phyloP scores from a whole-genome alignment of 768 basidiomycete species.

The Boletus tomentosulus region DNA sequence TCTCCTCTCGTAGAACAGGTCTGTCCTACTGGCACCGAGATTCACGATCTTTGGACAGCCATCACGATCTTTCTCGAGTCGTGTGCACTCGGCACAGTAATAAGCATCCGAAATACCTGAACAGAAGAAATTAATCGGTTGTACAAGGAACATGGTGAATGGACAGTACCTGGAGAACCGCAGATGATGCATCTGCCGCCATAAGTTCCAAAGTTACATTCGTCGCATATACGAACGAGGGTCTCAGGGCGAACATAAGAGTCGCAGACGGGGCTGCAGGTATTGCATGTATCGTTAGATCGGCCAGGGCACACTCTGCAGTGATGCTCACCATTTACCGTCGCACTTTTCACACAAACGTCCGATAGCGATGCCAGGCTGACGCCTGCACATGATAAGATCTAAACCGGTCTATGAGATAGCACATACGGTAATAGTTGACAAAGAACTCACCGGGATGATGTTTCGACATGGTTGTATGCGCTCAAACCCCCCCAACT shows the following conservation, averaged over 20 bases:
- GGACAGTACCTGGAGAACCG: constrained; percentile 77
- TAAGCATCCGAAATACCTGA: constrained; percentile 97
- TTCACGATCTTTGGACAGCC: constrained; percentile 99
- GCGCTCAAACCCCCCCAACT: neutral
- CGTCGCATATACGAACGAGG: constrained; percentile 96
- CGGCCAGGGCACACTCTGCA: neutral
- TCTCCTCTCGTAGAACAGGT: constrained; percentile 94
- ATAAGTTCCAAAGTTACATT: constrained; percentile 99
- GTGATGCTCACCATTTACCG: constrained; percentile 84
- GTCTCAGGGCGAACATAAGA: constrained; percentile 99
- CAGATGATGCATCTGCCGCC: constrained; percentile 98
- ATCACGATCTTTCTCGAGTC: constrained; percentile 95
- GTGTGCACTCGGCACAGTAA: constrained; percentile 97
- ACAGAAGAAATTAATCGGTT: neutral
- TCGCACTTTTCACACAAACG: constrained; percentile 99
- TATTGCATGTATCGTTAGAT: neutral
- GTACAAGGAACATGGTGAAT: neutral
- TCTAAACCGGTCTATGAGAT: constrained; percentile 44
- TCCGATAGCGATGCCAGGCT: constrained; percentile 97
- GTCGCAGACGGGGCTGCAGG: constrained; percentile 88
- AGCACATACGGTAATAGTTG: neutral
- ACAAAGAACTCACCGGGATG: constrained; percentile 59
- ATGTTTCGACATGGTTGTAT: constrained; percentile 74
- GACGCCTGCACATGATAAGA: constrained; percentile 96
- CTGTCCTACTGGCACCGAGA: constrained; percentile 89